Conservation (phyloP, 2,329 filamentous ascomycete species). For the Cladophialophora yegresii region DNA sequence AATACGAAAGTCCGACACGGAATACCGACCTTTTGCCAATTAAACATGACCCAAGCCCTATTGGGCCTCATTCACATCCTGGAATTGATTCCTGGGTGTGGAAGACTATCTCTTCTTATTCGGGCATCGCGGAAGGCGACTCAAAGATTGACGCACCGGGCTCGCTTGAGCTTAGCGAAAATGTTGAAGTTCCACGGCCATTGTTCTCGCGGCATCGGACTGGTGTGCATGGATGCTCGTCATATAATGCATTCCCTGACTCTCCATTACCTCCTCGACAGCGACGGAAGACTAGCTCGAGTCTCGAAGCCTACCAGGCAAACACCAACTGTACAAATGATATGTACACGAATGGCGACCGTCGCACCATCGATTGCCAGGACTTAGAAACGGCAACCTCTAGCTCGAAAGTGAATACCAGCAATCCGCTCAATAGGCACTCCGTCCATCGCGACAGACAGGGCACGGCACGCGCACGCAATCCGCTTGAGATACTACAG, state of each 20-base stretch:
- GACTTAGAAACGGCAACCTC: neutral
- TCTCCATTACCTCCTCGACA: slow-evolving; percentile 25
- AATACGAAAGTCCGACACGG: slow-evolving; percentile 5
- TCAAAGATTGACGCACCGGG: neutral
- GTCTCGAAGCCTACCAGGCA: neutral
- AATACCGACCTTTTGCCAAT: neutral
- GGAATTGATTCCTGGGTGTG: slow-evolving; percentile 22
- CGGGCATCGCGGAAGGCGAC: neutral
- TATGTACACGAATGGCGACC: neutral
- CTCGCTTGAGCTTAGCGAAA: neutral
- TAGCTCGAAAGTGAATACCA: slow-evolving; percentile 5
- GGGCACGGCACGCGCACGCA: slow-evolving; percentile 9
- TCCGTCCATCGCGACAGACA: slow-evolving; percentile 6
- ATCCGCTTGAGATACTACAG: slow-evolving; percentile 31
- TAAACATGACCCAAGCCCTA: neutral
- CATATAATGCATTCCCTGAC: slow-evolving; percentile 8
- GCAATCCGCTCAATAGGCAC: neutral
- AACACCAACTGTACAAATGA: neutral
- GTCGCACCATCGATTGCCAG: neutral
- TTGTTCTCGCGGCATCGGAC: slow-evolving; percentile 25
- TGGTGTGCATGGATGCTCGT: neutral
- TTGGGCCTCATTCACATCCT: slow-evolving; percentile 11
- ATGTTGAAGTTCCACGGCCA: slow-evolving; percentile 31
- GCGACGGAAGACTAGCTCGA: slow-evolving; percentile 26
- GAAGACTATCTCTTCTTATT: slow-evolving; percentile 15